A percentile compares a stretch with the other conserved stretches of the same genome.
Evolutionary conservation across 2,329 filamentous ascomycete genomes (phyloP).

Genomic region (Curvularia verruculosa): DNA sequence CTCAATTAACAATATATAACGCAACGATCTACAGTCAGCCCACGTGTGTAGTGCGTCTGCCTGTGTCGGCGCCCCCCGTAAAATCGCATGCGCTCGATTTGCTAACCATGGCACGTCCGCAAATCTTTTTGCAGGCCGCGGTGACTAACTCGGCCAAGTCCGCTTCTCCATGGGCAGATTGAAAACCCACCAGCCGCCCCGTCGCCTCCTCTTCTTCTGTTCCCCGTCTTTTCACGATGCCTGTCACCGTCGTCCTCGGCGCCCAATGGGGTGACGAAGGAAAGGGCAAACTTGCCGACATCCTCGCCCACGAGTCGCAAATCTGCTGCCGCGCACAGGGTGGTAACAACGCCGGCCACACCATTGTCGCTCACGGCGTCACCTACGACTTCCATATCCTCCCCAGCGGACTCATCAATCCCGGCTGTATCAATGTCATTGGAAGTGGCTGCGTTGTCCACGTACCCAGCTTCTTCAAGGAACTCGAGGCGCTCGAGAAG

Average conservation of each 20-base stretch:
- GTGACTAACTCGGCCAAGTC: conserved; percentile 24
- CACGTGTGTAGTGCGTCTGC: neutral
- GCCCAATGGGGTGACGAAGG: conserved; percentile 67
- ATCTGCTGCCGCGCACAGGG: conserved; percentile 65
- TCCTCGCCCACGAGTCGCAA: conserved; percentile 59
- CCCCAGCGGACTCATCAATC: conserved; percentile 72
- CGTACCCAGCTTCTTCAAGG: conserved; percentile 70
- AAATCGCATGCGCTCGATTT: neutral
- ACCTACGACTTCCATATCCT: conserved; percentile 54
- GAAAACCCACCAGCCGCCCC: conserved; percentile 30
- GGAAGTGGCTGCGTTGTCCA: conserved; percentile 71
- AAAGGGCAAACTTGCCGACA: conserved; percentile 67
- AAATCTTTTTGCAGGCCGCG: conserved; percentile 34
- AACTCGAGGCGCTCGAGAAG: conserved; percentile 64
- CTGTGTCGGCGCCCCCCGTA: neutral
- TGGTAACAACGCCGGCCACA: conserved; percentile 64
- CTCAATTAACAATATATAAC: neutral
- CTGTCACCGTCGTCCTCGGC: conserved; percentile 65
- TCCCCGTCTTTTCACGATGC: conserved; percentile 38
- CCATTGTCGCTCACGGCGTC: conserved; percentile 53
- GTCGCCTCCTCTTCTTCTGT: conserved; percentile 14
- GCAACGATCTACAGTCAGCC: neutral
- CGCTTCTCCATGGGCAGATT: conserved; percentile 23
- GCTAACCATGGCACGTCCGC: conserved; percentile 17
- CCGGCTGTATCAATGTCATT: conserved; percentile 73